Percentiles rank a stretch among this genome's conserved stretches.
phyloP scores from a whole-genome alignment of 495 filamentous ascomycete genomes.

The Aspergillus affinis region DNA sequence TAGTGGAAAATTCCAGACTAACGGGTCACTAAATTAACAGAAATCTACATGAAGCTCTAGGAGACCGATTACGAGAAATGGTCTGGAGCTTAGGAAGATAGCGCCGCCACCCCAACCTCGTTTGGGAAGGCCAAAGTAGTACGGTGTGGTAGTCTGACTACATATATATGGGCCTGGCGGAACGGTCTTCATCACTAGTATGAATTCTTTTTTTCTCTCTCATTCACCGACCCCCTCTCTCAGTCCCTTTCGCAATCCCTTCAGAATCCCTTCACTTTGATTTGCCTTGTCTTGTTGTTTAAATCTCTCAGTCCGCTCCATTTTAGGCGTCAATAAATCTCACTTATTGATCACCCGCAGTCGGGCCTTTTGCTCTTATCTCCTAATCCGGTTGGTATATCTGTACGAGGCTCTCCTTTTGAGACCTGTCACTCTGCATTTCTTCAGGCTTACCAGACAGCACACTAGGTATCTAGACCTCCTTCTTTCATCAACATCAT shows the following conservation, averaged over 20 bases:
- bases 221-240: background rate
- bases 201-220: conserved; percentile 7
- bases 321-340: background rate
- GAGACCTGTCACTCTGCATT: conserved; percentile 1
- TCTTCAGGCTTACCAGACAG: background rate
- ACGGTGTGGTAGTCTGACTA: conserved; percentile 17
- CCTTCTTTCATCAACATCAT: conserved; percentile 7
- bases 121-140: conserved; percentile 16
- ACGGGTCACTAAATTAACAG: conserved; percentile 1
- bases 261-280: background rate
- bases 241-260: background rate
- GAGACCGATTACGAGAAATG: conserved; percentile 8
- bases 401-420: background rate
- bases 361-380: background rate
- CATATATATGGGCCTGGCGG: conserved; percentile 18
- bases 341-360: background rate
- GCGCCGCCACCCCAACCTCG: conserved; percentile 26
- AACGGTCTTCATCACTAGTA: conserved; percentile 6
- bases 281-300: background rate
- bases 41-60: conserved; percentile 10
- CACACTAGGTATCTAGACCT: background rate
- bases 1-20: background rate
- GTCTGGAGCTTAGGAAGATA: conserved; percentile 21
- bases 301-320: conserved; percentile 1
- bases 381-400: background rate